Conservation (phyloP, 495 filamentous ascomycete species). For the Arthonia radiata region DNA sequence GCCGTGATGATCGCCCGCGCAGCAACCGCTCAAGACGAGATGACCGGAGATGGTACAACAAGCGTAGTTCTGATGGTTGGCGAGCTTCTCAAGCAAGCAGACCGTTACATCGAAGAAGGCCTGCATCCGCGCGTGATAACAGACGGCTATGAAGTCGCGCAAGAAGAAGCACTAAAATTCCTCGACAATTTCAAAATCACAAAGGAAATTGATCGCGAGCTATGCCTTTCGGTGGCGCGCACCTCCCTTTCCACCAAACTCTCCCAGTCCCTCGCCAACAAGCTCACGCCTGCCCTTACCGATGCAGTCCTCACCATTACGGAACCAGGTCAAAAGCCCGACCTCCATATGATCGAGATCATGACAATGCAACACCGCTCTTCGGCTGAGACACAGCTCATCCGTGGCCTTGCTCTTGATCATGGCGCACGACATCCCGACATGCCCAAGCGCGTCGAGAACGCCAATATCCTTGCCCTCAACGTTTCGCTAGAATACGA, state of each 20-base stretch:
- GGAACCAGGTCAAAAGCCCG: slow-evolving; percentile 67
- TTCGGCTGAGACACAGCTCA: slow-evolving; percentile 86
- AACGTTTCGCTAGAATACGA: slow-evolving; percentile 98
- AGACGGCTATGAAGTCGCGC: slow-evolving; percentile 92
- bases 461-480: slow-evolving; percentile 80
- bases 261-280: slow-evolving; percentile 64
- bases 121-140: slow-evolving; percentile 92
- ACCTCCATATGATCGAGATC: slow-evolving; percentile 97
- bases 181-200: slow-evolving; percentile 81
- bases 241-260: slow-evolving; percentile 91
- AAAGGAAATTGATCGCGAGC: slow-evolving; percentile 71
- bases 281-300: slow-evolving; percentile 79
- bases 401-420: slow-evolving; percentile 76
- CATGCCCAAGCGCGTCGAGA: slow-evolving; percentile 90
- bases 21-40: slow-evolving; percentile 94
- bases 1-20: slow-evolving; percentile 94
- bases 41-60: slow-evolving; percentile 92
- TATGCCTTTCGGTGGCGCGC: slow-evolving; percentile 76
- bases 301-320: slow-evolving; percentile 92
- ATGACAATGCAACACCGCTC: slow-evolving; percentile 99
- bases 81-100: slow-evolving; percentile 92
- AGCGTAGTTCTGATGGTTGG: slow-evolving; percentile 88
- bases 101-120: slow-evolving; percentile 80
- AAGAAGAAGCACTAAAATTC: slow-evolving; percentile 85
- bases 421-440: slow-evolving; percentile 94